Evolutionary conservation across 192 early-diverging fungal genomes (phyloP), one percentile per base, ranked within the genome.

Genomic region (Gonapodya sp.): DNA sequence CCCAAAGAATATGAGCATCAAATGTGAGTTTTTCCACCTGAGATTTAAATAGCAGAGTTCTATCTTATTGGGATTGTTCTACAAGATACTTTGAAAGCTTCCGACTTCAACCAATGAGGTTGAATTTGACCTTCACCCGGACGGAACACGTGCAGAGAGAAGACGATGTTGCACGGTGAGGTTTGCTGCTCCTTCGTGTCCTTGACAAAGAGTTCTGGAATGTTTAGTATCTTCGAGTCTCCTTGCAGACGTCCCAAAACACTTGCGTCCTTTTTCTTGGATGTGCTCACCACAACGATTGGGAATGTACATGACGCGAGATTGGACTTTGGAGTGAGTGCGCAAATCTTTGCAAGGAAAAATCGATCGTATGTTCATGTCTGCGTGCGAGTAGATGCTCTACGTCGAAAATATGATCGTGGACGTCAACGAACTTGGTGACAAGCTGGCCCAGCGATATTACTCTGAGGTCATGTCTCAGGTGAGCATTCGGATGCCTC

Each of bases 121-220:
- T 97, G 83, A 97, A 98, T 83, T 85, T 99, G n/a, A 97, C 98
- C 8, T 99, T 98, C 86, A 91, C 95, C 81, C 88, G 96, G 81
- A 94, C 95, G 34, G 89, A 94, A 73, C 86, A 83, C 18, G 86
- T 86, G 1, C 92, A 91, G 79, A 87, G 88, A 34, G 93, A 94
- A 77, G 90, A 93, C 73, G 86, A 84, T n/a, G 87, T 87, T 83
- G 0, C 34, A 32, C 31, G 31, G 64, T 34, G 0, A 81, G n/a
- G 35, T 33, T 36, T 2, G 73, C 36, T 30, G 31, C 16, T 16
- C 16, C 64, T 18, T 16, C 30, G 16, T 30, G 64, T 72, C 64
- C 18, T 34, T 77, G 75, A 77, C 2, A 8, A 34, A 77, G 30
- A 34, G 2, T 32, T 64, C 8, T 64, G n/a, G n/a, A n/a, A n/a